Conservation (phyloP, 2,329 filamentous ascomycete genomes). For the Davidsoniella virescens region DNA sequence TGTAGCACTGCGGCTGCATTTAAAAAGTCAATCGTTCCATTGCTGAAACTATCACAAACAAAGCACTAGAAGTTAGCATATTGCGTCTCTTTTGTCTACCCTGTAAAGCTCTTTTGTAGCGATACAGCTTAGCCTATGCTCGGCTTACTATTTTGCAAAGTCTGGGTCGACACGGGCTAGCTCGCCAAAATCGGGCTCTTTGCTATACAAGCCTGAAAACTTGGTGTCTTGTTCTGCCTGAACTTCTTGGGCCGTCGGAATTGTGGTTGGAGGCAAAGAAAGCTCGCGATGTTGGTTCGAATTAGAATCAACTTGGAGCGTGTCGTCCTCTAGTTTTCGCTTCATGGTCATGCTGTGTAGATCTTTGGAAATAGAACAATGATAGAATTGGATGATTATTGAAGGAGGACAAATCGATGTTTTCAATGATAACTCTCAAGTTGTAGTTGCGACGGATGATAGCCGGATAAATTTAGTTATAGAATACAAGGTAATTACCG, state of each 20-base stretch:
- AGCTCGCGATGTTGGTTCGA: background rate
- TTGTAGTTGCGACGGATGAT: too few species aligned
- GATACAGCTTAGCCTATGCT: background rate
- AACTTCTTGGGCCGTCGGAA: too few species aligned
- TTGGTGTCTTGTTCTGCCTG: background rate
- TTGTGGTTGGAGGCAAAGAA: slow-evolving; percentile 16
- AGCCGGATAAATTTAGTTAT: too few species aligned
- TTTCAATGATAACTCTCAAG: too few species aligned
- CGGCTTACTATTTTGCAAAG: slow-evolving; percentile 26
- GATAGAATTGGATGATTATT: too few species aligned
- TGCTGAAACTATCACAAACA: slow-evolving; percentile 20
- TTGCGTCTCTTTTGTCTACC: too few species aligned
- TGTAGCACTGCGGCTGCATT: slow-evolving; percentile 63
- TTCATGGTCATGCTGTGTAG: too few species aligned
- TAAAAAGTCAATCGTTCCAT: slow-evolving; percentile 57
- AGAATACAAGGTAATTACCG: too few species aligned
- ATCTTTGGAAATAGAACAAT: too few species aligned
- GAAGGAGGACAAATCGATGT: too few species aligned
- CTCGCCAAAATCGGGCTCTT: slow-evolving; percentile 27
- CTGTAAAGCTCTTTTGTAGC: background rate
- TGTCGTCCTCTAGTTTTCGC: background rate
- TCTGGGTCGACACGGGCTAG: slow-evolving; percentile 25
- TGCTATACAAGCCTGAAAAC: slow-evolving; percentile 23
- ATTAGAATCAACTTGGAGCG: background rate
- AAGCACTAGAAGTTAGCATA: background rate